Base-by-base conservation (phyloP, 306 rosid species). In the Carpinus viminea region DNA sequence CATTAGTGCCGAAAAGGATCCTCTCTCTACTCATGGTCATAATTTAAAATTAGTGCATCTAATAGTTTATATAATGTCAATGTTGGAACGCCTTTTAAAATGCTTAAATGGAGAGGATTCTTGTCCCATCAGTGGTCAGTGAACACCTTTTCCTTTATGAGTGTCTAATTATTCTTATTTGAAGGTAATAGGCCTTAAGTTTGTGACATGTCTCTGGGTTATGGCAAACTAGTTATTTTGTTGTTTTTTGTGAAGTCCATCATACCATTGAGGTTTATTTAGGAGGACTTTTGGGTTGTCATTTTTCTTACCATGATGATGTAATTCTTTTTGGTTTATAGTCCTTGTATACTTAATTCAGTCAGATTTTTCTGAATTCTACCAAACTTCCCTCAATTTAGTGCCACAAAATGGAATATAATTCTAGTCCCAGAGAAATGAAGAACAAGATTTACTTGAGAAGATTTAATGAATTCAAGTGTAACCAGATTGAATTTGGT, bases 161-260 rank as follows among this genome's bases (percentile, higher is more conserved):
- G 55, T 16, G 55, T 53, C n/a, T 18, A 5, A 18, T 15, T 66
- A 54, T n/a, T 47, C 20, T 34, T 45, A 71, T 43, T 41, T 73
- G 68, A 57, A 56, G 15, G 38, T 69, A 59, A 54, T 41, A 54
- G 71, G 26, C 52, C 47, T 31, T 60, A 3, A 62, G 68, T 64
- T 52, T 46, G 38, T 46, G 55, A 31, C 74, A 38, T 79, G 43
- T 31, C 5, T 36, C 82, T 28, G 68, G 66, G 16, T 64, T 31
- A 38, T 2, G 16, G 12, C 31, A 64, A 5, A 36, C 70, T 34
- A 64, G 24, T 43, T 50, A 15, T 18, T 18, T 8, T 18, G 4
- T 54, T 16, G 60, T 55, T 55, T 55, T 46, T 15, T 13, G 28
- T 73, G 62, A 18, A 31, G 34, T 52, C 20, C 54, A 72, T 61